A percentile compares a stretch with the other conserved stretches of the same genome.
Evolutionary conservation across 257 asterid species (phyloP).

Genomic region (Plantago ovata): DNA sequence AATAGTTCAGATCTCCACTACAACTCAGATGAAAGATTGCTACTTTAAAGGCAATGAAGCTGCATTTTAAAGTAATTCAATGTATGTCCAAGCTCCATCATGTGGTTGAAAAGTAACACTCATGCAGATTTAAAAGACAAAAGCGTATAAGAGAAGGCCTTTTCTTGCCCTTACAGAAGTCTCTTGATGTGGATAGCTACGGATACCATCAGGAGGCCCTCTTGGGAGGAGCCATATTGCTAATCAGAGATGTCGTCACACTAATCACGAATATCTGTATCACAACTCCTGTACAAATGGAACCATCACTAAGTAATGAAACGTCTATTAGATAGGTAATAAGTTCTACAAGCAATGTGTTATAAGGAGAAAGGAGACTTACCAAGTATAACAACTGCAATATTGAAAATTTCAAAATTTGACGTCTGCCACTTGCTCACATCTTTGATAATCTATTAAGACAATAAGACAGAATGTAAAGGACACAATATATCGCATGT

Average conservation of each 20-base stretch:
- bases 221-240: slow-evolving; percentile 89
- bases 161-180: background rate
- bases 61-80: background rate
- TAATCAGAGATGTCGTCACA: slow-evolving; percentile 47
- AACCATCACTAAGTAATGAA: background rate
- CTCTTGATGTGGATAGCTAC: background rate
- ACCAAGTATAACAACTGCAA: slow-evolving; percentile 48
- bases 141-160: background rate
- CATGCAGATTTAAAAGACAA: background rate
- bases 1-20: no score
- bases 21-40: background rate
- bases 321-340: background rate
- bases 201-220: slow-evolving; percentile 45
- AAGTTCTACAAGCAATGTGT: background rate
- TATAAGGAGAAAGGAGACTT: slow-evolving; percentile 15
- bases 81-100: background rate
- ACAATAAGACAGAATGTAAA: background rate
- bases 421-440: slow-evolving; percentile 42
- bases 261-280: slow-evolving; percentile 36
- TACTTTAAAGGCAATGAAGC: background rate
- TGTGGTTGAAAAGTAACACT: background rate
- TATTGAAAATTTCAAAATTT: slow-evolving; percentile 35
- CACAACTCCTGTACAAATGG: slow-evolving; percentile 42
- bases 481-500: background rate
- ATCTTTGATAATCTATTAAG: slow-evolving; percentile 45